These are phyloP conservation scores for Ophiostoma novo-ulmi DNA, from an alignment of 2,329 filamentous ascomycete species.

Conservation along the genomic window DNA sequence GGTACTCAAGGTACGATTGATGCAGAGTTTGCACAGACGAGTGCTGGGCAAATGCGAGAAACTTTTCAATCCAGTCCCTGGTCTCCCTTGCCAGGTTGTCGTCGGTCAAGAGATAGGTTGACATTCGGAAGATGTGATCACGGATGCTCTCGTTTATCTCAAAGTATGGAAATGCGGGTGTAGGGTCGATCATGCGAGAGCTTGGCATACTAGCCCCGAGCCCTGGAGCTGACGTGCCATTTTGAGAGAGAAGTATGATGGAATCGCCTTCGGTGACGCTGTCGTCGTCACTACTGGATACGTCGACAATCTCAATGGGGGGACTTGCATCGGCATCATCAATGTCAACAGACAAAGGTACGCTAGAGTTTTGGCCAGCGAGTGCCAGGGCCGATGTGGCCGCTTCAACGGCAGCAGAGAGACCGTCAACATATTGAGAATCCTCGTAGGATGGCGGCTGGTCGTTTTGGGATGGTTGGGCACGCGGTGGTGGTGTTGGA, in stretches of 20 bases:
- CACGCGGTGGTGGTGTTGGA: not conserved
- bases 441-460: constrained; percentile 22
- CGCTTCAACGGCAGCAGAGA: not conserved
- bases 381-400: constrained; percentile 31
- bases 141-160: constrained; percentile 28
- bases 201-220: not conserved
- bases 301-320: constrained; percentile 41
- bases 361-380: not conserved
- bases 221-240: not conserved
- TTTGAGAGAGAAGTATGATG: not conserved
- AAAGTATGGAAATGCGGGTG: constrained; percentile 45
- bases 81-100: constrained; percentile 37
- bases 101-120: not conserved
- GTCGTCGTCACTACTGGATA: constrained; percentile 36
- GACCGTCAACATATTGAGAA: not conserved
- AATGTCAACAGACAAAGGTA: not conserved
- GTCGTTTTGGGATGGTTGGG: constrained; percentile 31
- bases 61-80: constrained; percentile 48
- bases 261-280: not conserved
- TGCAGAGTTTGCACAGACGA: constrained; percentile 36
- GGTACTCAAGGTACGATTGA: constrained; percentile 43
- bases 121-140: constrained; percentile 7
- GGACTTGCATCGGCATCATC: constrained; percentile 34
- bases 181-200: constrained; percentile 38
- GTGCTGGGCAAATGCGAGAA: constrained; percentile 40